phyloP scores from a whole-genome alignment of 2,329 filamentous ascomycete genomes.

The Esteya vermicola region DNA sequence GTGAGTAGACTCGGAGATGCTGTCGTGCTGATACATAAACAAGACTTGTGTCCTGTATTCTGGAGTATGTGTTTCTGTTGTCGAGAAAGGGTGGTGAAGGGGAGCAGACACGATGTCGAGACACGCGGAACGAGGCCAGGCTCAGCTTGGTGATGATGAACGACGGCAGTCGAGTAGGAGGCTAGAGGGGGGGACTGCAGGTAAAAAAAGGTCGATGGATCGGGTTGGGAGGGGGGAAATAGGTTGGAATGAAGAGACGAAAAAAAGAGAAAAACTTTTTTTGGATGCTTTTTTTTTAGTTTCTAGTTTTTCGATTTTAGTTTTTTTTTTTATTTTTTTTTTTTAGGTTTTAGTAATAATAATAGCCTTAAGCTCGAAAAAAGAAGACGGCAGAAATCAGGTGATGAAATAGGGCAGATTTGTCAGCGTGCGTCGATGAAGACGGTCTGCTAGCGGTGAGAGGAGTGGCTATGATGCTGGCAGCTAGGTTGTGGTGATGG shows the following conservation, averaged over 20 bases:
- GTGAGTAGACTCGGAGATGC: constrained; percentile 83
- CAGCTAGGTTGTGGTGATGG: not conserved
- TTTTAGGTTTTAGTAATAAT: no score
- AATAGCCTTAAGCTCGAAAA: no score
- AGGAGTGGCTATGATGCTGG: not conserved
- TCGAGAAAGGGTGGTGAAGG: not conserved
- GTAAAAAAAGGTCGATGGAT: not conserved
- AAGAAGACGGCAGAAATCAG: not conserved
- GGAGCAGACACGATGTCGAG: not conserved
- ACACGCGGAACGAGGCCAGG: not conserved
- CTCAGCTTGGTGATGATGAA: not conserved
- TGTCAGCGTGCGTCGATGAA: not conserved
- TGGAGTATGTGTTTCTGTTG: constrained; percentile 5
- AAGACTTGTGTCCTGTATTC: constrained; percentile 31
- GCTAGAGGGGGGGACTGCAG: not conserved
- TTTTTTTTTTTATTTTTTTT: no score
- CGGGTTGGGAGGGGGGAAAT: not conserved
- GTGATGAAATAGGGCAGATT: not conserved
- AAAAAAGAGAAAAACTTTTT: not conserved
- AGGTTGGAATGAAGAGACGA: not conserved
- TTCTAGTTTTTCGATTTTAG: no score
- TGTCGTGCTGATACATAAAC: constrained; percentile 99
- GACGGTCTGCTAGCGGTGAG: not conserved
- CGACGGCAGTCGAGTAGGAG: not conserved
- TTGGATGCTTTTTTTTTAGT: no score